Percentiles rank a stretch among this genome's conserved stretches.
Conservation (phyloP, 257 asterid genomes). For the Cruciata laevipes region DNA sequence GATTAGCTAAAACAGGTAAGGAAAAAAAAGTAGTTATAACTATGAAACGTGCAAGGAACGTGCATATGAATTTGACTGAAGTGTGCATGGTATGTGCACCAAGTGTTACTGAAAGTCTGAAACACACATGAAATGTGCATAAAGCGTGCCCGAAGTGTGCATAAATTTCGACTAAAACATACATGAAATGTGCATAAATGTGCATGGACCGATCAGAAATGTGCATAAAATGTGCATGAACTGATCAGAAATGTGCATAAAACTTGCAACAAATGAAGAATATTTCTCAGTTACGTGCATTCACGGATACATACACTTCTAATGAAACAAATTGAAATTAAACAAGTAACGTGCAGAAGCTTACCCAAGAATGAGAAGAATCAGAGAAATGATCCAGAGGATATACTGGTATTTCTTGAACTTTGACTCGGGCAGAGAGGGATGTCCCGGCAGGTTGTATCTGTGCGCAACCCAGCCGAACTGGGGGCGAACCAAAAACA, state of each 20-base stretch:
- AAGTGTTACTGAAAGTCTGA: background rate
- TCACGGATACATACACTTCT: background rate
- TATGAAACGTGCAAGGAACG: background rate
- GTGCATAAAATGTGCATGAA: background rate
- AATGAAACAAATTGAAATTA: background rate
- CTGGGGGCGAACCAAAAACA: slow-evolving; percentile 82
- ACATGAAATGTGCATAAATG: background rate
- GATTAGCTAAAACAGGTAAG: background rate
- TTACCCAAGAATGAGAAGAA: slow-evolving; percentile 69
- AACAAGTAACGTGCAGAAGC: slow-evolving; percentile 13
- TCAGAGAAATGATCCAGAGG: slow-evolving; percentile 61
- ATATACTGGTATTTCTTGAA: slow-evolving; percentile 71
- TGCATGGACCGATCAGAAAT: too few relatives aligned
- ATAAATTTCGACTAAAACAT: too few relatives aligned
- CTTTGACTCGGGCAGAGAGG: slow-evolving; percentile 40
- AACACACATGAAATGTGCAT: background rate
- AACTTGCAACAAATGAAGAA: background rate
- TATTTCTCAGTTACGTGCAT: too few relatives aligned
- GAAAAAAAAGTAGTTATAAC: background rate
- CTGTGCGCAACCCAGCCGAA: slow-evolving; percentile 80
- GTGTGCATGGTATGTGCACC: background rate
- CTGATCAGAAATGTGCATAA: background rate
- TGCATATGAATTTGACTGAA: background rate
- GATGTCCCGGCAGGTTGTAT: slow-evolving; percentile 41
- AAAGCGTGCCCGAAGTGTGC: background rate